phyloP scores from a whole-genome alignment of 805 yeast genomes.

The Barnettozyma wickerhamii region DNA sequence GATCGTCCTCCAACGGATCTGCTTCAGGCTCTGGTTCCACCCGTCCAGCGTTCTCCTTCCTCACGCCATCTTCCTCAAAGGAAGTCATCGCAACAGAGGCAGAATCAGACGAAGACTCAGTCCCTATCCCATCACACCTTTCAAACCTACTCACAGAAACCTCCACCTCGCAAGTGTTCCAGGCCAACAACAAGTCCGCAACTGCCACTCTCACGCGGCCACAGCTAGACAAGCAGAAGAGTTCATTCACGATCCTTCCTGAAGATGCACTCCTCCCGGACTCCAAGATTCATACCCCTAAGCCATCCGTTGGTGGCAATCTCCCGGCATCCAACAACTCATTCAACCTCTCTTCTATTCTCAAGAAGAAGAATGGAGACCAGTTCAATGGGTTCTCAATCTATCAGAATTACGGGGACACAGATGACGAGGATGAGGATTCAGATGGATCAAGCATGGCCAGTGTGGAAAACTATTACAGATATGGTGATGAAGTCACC shows the following conservation, averaged over 20 bases:
- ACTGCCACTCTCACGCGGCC: neutral
- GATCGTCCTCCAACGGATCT: slow-evolving; percentile 12
- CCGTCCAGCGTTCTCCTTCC: slow-evolving; percentile 6
- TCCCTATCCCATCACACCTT: slow-evolving; percentile 10
- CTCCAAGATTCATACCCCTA: neutral
- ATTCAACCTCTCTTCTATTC: slow-evolving; percentile 19
- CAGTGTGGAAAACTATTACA: slow-evolving; percentile 3
- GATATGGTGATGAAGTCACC: slow-evolving; percentile 3
- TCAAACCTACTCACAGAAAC: slow-evolving; percentile 6
- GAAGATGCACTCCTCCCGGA: slow-evolving; percentile 2
- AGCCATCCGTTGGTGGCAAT: neutral
- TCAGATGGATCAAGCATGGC: slow-evolving; percentile 9
- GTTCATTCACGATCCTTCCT: slow-evolving; percentile 6
- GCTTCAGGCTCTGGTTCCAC: slow-evolving; percentile 4
- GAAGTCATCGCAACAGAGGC: neutral
- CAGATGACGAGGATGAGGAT: slow-evolving; percentile 18
- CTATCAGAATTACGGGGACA: slow-evolving; percentile 20
- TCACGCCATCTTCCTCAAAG: no score
- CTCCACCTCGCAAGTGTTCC: slow-evolving; percentile 3
- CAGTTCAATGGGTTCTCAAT: slow-evolving; percentile 24
- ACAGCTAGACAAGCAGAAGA: slow-evolving; percentile 1
- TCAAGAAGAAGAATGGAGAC: slow-evolving; percentile 21
- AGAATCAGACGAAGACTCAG: neutral
- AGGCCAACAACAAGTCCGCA: neutral
- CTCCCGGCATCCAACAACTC: slow-evolving; percentile 19